Conservation (phyloP, 345 rosid genomes). For the Sonneratia caseolaris region DNA sequence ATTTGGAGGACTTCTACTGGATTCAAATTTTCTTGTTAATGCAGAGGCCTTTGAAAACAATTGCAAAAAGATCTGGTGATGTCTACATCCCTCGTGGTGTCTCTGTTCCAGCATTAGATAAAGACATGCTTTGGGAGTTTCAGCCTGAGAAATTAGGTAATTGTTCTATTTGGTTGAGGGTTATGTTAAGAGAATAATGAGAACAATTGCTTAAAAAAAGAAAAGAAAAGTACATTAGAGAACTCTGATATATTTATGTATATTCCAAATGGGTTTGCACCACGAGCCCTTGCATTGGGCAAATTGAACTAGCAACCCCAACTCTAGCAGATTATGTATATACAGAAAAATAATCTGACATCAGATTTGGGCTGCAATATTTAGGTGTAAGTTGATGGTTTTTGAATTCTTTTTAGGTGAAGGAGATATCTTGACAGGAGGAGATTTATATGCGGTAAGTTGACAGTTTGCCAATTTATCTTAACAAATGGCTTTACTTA, state of each 20-base stretch:
- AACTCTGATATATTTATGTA: no score
- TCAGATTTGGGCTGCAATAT: not conserved
- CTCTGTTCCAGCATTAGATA: conserved; percentile 95
- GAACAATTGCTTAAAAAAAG: no score
- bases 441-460: conserved; percentile 97
- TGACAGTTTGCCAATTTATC: not conserved
- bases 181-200: no score
- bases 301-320: no score
- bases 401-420: conserved; percentile 45
- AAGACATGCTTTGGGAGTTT: conserved; percentile 88
- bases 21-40: not conserved
- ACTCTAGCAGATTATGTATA: no score
- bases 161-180: not conserved
- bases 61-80: conserved; percentile 87
- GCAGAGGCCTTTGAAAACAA: conserved; percentile 98
- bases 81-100: conserved; percentile 99
- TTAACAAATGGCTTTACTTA: conserved; percentile 1
- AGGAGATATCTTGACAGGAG: conserved; percentile 92
- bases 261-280: no score
- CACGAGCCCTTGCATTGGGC: no score
- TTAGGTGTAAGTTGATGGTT: not conserved
- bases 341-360: not conserved
- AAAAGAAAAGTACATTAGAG: no score
- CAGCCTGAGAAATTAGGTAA: conserved; percentile 85
- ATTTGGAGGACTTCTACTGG: not conserved